Evolutionary conservation across 768 basidiomycete species (phyloP), one percentile per base, ranked within the genome.

Genomic region (Auriculariales sp.): DNA sequence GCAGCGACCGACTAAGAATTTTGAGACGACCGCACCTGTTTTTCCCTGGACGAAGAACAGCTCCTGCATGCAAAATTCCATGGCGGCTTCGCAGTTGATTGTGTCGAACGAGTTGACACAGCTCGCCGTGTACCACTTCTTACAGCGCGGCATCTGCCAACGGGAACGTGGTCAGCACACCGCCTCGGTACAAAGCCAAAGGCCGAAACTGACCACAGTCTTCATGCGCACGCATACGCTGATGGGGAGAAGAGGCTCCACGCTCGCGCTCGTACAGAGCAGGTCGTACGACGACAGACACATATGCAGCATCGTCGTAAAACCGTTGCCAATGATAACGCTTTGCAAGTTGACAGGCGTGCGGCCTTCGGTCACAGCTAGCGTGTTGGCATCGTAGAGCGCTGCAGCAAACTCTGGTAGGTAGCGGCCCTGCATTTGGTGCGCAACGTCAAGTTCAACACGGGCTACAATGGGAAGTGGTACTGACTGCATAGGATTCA

Each of bases 401-500:
- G 63, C 61, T 14, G 73, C 60, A 1, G 72, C 74, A 53, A 72
- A 75, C 6, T 71, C 66, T 4, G 75, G 76, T 6, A 78, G 58
- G 54, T 72, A 76, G 2, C 72, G 67, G 4, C 75, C 75, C 73
- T 77, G 35, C 7, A 28, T 27, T 17, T 19, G n/a, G 45, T 17
- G n/a, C n/a, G 36, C 19, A 47, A 47, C n/a, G n/a, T n/a, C n/a
- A n/a, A n/a, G n/a, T n/a, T n/a, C n/a, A n/a, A 17, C 10, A 46
- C 47, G 46, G 10, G 11, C n/a, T 11, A 48, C 10, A 17, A 48
- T 50, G 3, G 25, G 17, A 28, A 49, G 15, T 30, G 19, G 17
- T n/a, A 62, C 68, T 46, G 53, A 74, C 77, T 12, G 67, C 76
- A 33, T 77, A 77, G 3, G 74, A 77, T 61, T 78, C 71, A 11